Evolutionary conservation across 805 yeast species (phyloP), one percentile per base, ranked within the genome.

Genomic region (Barnettozyma wickerhamii): DNA sequence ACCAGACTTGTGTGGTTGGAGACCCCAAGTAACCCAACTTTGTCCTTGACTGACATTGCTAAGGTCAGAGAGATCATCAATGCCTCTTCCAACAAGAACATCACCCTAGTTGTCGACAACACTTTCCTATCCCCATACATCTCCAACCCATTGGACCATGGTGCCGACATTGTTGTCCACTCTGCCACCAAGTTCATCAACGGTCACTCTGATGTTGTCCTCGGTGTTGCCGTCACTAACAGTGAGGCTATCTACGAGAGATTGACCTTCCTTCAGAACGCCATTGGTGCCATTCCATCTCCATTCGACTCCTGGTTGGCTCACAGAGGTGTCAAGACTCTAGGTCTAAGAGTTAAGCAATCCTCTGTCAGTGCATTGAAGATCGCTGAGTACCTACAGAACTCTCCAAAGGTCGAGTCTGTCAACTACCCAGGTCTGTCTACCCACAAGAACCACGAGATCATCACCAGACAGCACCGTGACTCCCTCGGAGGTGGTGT

Each of bases 301-400:
- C 86, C 95, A 40, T 88, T 87, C 62, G 95, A 88, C 67, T 75
- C 88, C 31, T 87, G 95, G 95, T 79, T 86, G 63, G 90, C 95
- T 41, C 95, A 86, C 72, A 76, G 96, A 63, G 95, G 95, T 59
- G 72, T 87, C 59, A 87, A 84, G 74, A 87, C 95, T 31, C 71
- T 86, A 58, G 93, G 85, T 58, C 71, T 87, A 65, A 77, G 96
- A 63, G 83, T 78, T 30, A 74, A 77, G 56, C 84, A 81, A 54
- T 82, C 93, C 30, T 65, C 87, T 32, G 52, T 56, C 40, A 73
- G 75, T 40, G 95, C 95, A 21, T 74, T 66, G 51, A 71, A 72
- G 53, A 79, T 87, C 51, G 86, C 95, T 38, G 75, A 82, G 64
- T 77, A 63, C 60, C 73, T 87, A 59, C 60, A 59, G 32, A 40